Evolutionary conservation across 192 early-diverging fungal genomes (phyloP).

Genomic region (Coemansia sp.): DNA sequence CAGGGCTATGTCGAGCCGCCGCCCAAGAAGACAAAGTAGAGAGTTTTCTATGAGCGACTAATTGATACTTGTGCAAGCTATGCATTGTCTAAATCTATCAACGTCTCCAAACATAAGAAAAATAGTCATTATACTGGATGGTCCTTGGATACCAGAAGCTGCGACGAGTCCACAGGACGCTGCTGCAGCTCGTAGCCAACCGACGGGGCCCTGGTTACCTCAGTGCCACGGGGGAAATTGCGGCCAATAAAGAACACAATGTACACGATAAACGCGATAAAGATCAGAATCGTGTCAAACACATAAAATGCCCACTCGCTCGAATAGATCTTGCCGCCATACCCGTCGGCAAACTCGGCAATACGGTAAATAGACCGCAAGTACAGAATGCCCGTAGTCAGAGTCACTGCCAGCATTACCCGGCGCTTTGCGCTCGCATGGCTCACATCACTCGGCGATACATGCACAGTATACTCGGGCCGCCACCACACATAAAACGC

Average conservation of each 20-base stretch:
- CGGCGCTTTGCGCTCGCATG: slow-evolving; percentile 25
- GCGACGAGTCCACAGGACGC: no score
- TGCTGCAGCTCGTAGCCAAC: neutral
- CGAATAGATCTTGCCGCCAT: slow-evolving; percentile 43
- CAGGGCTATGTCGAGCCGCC: neutral
- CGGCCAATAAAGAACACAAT: slow-evolving; percentile 35
- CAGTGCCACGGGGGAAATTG: slow-evolving; percentile 10
- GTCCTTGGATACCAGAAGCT: no score
- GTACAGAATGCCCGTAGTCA: slow-evolving; percentile 42
- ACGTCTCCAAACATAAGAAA: no score
- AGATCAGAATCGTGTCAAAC: slow-evolving; percentile 54
- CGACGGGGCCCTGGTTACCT: neutral
- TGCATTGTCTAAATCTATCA: no score
- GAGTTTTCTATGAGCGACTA: no score
- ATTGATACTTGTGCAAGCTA: no score
- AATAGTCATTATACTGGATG: no score
- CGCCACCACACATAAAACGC: slow-evolving; percentile 29
- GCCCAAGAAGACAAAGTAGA: neutral
- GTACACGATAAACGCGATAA: slow-evolving; percentile 44
- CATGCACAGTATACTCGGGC: slow-evolving; percentile 22
- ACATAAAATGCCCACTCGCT: slow-evolving; percentile 55
- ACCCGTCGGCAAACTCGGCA: slow-evolving; percentile 51
- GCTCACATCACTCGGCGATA: slow-evolving; percentile 10
- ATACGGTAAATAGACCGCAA: slow-evolving; percentile 54
- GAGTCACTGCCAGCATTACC: slow-evolving; percentile 24